These are phyloP conservation scores for Marchantia polymorpha DNA, from an alignment of 225 moss, liverwort and hornwort species.

Conservation along the genomic window DNA sequence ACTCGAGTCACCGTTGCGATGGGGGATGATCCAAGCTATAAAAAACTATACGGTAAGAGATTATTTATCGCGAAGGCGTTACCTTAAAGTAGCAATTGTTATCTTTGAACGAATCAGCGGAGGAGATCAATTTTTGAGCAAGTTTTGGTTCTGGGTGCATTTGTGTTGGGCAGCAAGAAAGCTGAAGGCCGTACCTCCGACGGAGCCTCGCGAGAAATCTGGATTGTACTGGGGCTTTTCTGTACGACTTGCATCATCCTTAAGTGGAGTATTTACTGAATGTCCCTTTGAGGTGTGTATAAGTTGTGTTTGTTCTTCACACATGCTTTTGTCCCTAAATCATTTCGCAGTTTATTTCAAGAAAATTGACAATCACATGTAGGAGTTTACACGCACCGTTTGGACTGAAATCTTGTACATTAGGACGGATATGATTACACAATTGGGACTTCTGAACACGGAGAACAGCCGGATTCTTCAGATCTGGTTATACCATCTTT, in stretches of 20 bases:
- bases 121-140: neutral
- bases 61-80: neutral
- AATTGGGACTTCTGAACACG: slow-evolving; percentile 96
- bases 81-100: neutral
- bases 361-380: too few relatives aligned
- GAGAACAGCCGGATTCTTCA: slow-evolving; percentile 62
- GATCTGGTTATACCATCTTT: slow-evolving; percentile 67
- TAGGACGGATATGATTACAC: slow-evolving; percentile 89
- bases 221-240: slow-evolving; percentile 90
- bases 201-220: slow-evolving; percentile 66
- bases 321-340: neutral
- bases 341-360: neutral
- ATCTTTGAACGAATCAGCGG: neutral
- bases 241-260: slow-evolving; percentile 69
- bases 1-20: slow-evolving; percentile 89
- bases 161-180: slow-evolving; percentile 42
- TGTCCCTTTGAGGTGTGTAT: slow-evolving; percentile 66
- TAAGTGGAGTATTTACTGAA: slow-evolving; percentile 71
- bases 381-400: too few relatives aligned
- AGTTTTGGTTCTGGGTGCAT: neutral
- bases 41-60: slow-evolving; percentile 27
- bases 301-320: neutral
- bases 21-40: slow-evolving; percentile 51
- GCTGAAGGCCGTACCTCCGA: slow-evolving; percentile 65
- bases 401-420: neutral